phyloP scores from a whole-genome alignment of 2,329 filamentous ascomycete genomes.

The Colletotrichum sidae region DNA sequence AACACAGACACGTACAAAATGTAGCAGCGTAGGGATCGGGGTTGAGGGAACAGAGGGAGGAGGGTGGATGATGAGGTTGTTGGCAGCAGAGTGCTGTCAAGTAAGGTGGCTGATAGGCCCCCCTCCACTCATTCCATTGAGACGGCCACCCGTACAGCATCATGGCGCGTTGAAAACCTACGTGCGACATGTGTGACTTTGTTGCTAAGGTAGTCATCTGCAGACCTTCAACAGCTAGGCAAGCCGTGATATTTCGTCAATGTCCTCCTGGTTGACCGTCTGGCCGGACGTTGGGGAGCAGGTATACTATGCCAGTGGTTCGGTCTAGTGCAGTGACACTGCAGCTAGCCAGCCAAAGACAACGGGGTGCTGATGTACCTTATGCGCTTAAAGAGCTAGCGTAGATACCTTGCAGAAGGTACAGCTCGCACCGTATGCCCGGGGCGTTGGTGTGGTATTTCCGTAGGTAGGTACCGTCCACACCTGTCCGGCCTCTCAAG shows the following conservation, averaged over 20 bases:
- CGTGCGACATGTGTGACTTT: too few relatives aligned
- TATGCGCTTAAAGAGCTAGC: conserved; percentile 13
- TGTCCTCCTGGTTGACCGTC: conserved; percentile 20
- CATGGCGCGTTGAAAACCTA: too few relatives aligned
- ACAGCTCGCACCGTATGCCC: conserved; percentile 25
- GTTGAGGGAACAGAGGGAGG: not conserved
- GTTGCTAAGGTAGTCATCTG: not conserved
- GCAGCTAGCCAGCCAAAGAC: conserved; percentile 1
- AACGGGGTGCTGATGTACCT: conserved; percentile 30
- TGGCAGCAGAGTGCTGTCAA: conserved; percentile 9
- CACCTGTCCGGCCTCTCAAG: conserved; percentile 18
- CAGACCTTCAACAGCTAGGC: conserved; percentile 1
- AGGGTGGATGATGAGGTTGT: not conserved
- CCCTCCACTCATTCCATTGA: conserved; percentile 23
- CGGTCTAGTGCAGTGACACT: too few relatives aligned
- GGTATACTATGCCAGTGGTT: too few relatives aligned
- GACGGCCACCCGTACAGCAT: too few relatives aligned
- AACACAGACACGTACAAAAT: not conserved
- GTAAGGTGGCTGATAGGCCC: conserved; percentile 25
- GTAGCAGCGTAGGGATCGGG: not conserved
- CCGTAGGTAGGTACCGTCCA: conserved; percentile 21
- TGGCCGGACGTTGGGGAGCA: conserved; percentile 32
- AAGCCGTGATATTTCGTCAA: conserved; percentile 6
- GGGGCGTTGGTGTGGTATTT: conserved; percentile 32
- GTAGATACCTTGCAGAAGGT: conserved; percentile 13